A percentile compares a stretch with the other conserved stretches of the same genome.
phyloP scores from a whole-genome alignment of 129 eudicot species.

The Oenanthe sinensis region DNA sequence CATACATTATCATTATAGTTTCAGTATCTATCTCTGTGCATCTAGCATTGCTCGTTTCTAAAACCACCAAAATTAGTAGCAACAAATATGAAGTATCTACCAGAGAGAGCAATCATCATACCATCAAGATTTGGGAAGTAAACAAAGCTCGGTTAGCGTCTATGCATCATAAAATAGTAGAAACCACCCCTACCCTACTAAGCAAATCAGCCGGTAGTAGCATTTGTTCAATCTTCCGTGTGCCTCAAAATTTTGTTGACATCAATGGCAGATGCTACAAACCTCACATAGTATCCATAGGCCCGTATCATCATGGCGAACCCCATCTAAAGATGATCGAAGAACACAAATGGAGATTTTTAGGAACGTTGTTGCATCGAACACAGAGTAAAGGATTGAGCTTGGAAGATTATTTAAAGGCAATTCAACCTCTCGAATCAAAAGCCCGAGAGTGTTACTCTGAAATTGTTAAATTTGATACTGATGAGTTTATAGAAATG shows the following conservation, averaged over 20 bases:
- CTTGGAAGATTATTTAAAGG: conserved; percentile 32
- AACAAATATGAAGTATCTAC: background rate
- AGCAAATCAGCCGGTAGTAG: conserved; percentile 52
- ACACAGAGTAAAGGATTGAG: conserved; percentile 23
- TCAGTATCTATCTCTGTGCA: no score
- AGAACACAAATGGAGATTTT: conserved; percentile 82
- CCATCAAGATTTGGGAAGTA: conserved; percentile 38
- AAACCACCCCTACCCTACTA: conserved; percentile 40
- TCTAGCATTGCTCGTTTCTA: no score
- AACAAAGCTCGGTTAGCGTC: conserved; percentile 37
- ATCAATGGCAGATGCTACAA: conserved; percentile 51
- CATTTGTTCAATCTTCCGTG: conserved; percentile 64
- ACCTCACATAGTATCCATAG: conserved; percentile 68
- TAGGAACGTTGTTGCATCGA: conserved; percentile 38
- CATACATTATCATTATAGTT: background rate
- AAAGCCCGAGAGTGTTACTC: conserved; percentile 59
- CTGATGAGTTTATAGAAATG: conserved; percentile 61
- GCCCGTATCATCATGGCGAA: conserved; percentile 71
- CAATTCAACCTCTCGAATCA: conserved; percentile 46
- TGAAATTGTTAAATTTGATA: conserved; percentile 18
- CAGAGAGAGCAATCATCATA: conserved; percentile 12
- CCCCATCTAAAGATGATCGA: conserved; percentile 55
- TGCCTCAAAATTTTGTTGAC: conserved; percentile 53
- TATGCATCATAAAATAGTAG: conserved; percentile 50
- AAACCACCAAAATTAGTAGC: conserved; percentile 5